Evolutionary conservation across 768 basidiomycete genomes (phyloP).

Genomic region (Cyclocybe aegerita): DNA sequence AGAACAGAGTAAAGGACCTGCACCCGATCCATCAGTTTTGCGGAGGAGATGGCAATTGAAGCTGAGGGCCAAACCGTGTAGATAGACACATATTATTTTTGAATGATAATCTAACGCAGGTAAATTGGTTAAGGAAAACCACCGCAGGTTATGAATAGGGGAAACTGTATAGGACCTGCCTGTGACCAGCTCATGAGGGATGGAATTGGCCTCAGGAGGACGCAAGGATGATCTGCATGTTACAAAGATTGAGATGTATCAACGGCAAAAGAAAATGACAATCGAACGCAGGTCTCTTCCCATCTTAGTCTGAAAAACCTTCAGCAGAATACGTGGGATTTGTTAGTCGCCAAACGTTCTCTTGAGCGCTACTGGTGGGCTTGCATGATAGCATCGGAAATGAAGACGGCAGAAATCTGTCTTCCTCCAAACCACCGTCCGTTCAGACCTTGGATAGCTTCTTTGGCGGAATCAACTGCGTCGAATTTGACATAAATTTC

Average conservation of each 20-base stretch:
- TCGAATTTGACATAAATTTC: constrained; percentile 97
- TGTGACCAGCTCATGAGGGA: constrained; percentile 27
- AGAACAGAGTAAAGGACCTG: constrained; percentile 3
- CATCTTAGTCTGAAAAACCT: constrained; percentile 25
- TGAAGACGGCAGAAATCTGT: constrained; percentile 83
- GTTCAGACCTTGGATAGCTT: constrained; percentile 87
- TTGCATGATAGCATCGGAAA: constrained; percentile 92
- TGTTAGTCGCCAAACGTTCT: constrained; percentile 8
- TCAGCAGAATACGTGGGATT: constrained; percentile 25
- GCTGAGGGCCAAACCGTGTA: constrained; percentile 6
- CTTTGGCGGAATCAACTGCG: constrained; percentile 73
- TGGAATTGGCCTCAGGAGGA: constrained; percentile 10
- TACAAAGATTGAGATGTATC: constrained; percentile 24
- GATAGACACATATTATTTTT: no score
- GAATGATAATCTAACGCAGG: constrained; percentile 33
- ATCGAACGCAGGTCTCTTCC: constrained; percentile 29
- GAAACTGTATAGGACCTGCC: constrained; percentile 39
- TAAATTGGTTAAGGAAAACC: constrained; percentile 32
- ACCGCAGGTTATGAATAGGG: constrained; percentile 23
- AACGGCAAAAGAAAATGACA: constrained; percentile 28
- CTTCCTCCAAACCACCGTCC: constrained; percentile 97
- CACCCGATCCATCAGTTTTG: not conserved
- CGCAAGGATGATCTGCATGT: constrained; percentile 20
- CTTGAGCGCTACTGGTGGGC: constrained; percentile 65
- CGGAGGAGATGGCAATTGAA: not conserved